phyloP scores from a whole-genome alignment of 305 asterid genomes.

The Fraxinus velutina region DNA sequence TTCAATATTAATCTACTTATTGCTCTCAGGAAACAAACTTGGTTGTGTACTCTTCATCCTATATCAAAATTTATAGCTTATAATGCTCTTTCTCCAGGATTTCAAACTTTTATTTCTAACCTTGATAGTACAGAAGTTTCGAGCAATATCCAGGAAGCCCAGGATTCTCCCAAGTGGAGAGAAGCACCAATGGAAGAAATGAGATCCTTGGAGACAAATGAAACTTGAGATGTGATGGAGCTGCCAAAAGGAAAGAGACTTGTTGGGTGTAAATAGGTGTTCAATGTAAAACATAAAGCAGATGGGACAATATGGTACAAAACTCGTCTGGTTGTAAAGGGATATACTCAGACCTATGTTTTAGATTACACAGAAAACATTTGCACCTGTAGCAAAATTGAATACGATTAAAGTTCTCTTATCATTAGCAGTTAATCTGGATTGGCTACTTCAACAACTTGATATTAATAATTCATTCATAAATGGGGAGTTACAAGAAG shows the following conservation, averaged over 20 bases:
- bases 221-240: background rate
- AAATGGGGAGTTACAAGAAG: background rate
- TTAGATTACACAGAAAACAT: background rate
- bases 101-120: background rate
- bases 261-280: background rate
- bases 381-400: background rate
- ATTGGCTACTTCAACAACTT: background rate
- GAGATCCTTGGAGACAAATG: background rate
- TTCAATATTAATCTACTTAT: background rate
- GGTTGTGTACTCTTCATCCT: background rate
- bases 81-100: background rate
- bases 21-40: background rate
- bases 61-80: background rate
- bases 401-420: background rate
- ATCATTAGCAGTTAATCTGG: background rate
- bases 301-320: background rate
- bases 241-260: background rate
- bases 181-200: background rate
- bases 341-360: background rate
- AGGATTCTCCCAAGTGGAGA: background rate
- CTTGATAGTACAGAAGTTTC: background rate
- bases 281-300: background rate
- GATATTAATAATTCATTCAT: background rate
- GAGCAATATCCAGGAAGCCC: background rate
- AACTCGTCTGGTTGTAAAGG: background rate